Evolutionary conservation across 1,284 basidiomycete species (phyloP), one percentile per base, ranked within the genome.

Genomic region (Papiliotrema laurentii): DNA sequence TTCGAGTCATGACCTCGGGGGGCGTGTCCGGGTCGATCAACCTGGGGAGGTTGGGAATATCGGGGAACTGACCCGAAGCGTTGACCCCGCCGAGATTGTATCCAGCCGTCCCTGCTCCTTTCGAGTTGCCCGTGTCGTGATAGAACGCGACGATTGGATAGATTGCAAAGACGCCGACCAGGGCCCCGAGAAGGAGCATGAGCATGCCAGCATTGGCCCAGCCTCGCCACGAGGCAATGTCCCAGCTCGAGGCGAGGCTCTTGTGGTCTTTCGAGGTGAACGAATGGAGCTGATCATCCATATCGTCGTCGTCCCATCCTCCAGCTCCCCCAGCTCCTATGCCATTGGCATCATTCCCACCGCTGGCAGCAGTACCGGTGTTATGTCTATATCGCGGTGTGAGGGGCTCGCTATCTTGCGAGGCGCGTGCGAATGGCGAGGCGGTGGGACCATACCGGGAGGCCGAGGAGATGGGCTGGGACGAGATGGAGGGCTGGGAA

Each of bases 21-120:
- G 85, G 85, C 0, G 87, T 92, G 28, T 84, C 83, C 3, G 66
- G 46, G 67, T 93, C 89, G 55, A 92, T 80, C 7, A 78, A 60
- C 14, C 61, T 55, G 37, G 66, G 68, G 7, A 61, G 56, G 6
- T 64, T 70, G 9, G 38, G 11, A 16, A 76, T 67, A 19, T 67
- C 61, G 6, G 77, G 76, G 9, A 78, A 62, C 55, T 79, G 77
- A 11, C 78, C 77, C 1, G 76, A 61, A 0, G 65, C 61, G 39
- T 91, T 87, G 53, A 84, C 81, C 4, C 86, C 86, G 16, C 88
- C 88, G 19, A 89, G 75, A 61, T 89, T 89, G 74, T 80, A 87
- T 65, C 47, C 66, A 2, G 65, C 67, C 3, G 52, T 38, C 1
- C 40, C 63, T 30, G 45, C 28, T 10, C 44, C 36, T 24, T 41